A percentile compares a stretch with the other conserved stretches of the same genome.
Evolutionary conservation across 495 filamentous ascomycete genomes (phyloP).

Genomic region (Penicillium odoratum): DNA sequence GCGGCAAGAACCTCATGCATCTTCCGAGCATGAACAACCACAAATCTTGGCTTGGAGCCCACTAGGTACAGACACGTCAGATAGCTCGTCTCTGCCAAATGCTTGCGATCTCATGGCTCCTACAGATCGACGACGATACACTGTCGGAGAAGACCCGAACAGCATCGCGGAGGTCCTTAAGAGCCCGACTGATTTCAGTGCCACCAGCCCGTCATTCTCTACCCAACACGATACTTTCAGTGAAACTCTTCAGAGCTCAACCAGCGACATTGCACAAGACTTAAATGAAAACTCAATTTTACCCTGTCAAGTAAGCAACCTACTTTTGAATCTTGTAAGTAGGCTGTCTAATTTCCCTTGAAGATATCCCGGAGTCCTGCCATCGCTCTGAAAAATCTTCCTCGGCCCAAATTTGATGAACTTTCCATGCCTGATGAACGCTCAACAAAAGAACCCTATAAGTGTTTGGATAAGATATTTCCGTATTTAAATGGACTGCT

Average conservation of each 20-base stretch:
- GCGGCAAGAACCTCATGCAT: neutral
- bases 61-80: conserved; percentile 2
- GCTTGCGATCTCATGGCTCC: neutral
- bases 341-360: neutral
- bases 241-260: neutral
- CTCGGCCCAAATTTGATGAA: neutral
- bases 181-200: neutral
- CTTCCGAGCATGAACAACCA: neutral
- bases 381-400: neutral
- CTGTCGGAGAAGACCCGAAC: neutral
- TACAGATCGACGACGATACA: neutral
- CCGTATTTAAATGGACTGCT: conserved; percentile 42
- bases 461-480: conserved; percentile 28
- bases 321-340: neutral
- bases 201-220: neutral
- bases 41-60: conserved; percentile 6
- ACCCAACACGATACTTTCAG: neutral
- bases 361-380: neutral
- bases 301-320: neutral
- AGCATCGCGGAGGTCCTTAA: neutral
- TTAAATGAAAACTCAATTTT: neutral
- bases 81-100: conserved; percentile 5
- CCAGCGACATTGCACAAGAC: too few species aligned
- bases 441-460: conserved; percentile 13
- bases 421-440: neutral